phyloP scores from a whole-genome alignment of 805 yeast species.

The Candida sakaeoensis region DNA sequence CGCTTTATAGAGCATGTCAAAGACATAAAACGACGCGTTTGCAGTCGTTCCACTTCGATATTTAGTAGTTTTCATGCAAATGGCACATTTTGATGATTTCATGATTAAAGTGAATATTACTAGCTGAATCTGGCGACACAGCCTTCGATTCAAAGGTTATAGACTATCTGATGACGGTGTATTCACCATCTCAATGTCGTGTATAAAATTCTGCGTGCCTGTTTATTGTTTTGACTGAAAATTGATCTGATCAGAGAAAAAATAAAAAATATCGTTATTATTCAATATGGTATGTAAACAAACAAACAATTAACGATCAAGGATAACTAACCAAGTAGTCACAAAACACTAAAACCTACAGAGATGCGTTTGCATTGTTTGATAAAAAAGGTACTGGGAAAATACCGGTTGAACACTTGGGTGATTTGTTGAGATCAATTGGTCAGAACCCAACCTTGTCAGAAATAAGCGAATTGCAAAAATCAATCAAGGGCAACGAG shows the following conservation, averaged over 20 bases:
- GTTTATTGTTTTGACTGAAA: background rate
- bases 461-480: slow-evolving; percentile 58
- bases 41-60: too few relatives aligned
- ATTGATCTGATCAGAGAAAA: slow-evolving; percentile 3
- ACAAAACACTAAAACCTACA: slow-evolving; percentile 49
- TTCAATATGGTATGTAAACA: slow-evolving; percentile 2
- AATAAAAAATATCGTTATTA: background rate
- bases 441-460: slow-evolving; percentile 98
- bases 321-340: slow-evolving; percentile 21
- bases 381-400: slow-evolving; percentile 95
- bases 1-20: too few relatives aligned
- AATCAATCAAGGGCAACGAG: slow-evolving; percentile 43
- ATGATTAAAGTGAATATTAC: too few relatives aligned
- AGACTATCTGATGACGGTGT: too few relatives aligned
- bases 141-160: too few relatives aligned
- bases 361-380: slow-evolving; percentile 94
- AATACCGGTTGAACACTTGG: slow-evolving; percentile 78
- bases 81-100: too few relatives aligned
- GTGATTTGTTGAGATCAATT: slow-evolving; percentile 92
- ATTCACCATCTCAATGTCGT: too few relatives aligned
- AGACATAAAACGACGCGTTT: too few relatives aligned
- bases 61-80: too few relatives aligned
- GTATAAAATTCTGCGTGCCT: background rate
- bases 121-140: too few relatives aligned
- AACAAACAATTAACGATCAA: background rate